phyloP scores from a whole-genome alignment of 257 asterid genomes.

The Echium plantagineum region DNA sequence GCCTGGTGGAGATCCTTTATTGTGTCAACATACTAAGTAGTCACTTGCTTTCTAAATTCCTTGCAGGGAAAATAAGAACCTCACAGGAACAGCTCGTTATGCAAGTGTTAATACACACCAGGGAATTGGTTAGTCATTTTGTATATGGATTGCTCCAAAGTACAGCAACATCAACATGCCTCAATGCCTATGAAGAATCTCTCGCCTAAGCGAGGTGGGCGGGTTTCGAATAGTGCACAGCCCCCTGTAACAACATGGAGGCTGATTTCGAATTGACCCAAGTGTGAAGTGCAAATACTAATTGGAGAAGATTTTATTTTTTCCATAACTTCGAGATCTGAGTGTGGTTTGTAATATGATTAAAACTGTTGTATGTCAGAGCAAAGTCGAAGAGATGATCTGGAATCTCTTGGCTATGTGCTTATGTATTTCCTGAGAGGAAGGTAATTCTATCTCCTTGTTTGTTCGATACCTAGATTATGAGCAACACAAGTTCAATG shows the following conservation, averaged over 20 bases:
- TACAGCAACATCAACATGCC: too few species aligned
- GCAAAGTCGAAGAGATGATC: constrained; percentile 95
- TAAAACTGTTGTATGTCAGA: constrained; percentile 36
- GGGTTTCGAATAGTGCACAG: too few species aligned
- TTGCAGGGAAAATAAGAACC: constrained; percentile 92
- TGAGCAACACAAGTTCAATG: too few species aligned
- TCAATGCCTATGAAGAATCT: too few species aligned
- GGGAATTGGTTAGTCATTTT: constrained; percentile 66
- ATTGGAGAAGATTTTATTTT: background rate
- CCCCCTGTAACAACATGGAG: too few species aligned
- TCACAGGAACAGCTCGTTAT: constrained; percentile 94
- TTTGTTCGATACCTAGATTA: background rate
- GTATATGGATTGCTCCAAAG: background rate
- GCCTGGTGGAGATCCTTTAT: background rate
- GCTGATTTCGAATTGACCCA: too few species aligned
- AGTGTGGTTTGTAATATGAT: background rate
- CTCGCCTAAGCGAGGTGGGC: too few species aligned
- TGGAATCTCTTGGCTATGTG: constrained; percentile 97
- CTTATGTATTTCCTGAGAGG: constrained; percentile 96
- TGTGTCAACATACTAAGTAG: background rate
- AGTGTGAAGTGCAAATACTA: background rate
- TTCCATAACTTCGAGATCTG: background rate
- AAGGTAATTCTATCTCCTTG: constrained; percentile 37
- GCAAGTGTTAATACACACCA: constrained; percentile 93
- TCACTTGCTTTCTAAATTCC: constrained; percentile 1